These are phyloP conservation scores for Trichosporon sp. DNA, from an alignment of 1,284 basidiomycete species.

Conservation along the genomic window DNA sequence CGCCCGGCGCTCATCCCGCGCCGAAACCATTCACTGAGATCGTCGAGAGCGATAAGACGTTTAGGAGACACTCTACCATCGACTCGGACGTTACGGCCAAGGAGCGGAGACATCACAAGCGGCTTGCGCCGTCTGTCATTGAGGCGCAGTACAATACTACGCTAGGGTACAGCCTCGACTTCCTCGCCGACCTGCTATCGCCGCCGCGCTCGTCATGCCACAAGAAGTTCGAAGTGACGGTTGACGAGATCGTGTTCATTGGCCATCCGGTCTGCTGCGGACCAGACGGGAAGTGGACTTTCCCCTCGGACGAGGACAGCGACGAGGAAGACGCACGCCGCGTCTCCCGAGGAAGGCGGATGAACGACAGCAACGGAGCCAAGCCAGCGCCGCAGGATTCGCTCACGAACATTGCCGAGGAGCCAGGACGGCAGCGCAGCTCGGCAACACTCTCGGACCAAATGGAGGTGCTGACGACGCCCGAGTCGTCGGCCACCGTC, in stretches of 20 bases:
- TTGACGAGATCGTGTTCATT: conserved; percentile 90
- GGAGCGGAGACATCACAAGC: neutral
- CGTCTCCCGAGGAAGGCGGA: conserved; percentile 13
- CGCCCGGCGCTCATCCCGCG: neutral
- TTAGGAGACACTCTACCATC: conserved; percentile 4
- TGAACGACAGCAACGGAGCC: conserved; percentile 6
- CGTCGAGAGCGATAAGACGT: conserved; percentile 10
- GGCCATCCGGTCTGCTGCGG: conserved; percentile 87
- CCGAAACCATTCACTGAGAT: conserved; percentile 11
- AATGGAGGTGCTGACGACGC: neutral
- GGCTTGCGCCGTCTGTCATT: conserved; percentile 4
- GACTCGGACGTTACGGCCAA: conserved; percentile 7
- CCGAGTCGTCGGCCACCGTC: neutral
- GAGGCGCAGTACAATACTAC: conserved; percentile 37
- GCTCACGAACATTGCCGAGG: conserved; percentile 9
- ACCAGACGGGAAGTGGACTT: conserved; percentile 62
- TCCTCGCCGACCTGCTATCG: conserved; percentile 74
- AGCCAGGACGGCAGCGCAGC: conserved; percentile 1
- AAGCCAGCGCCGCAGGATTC: neutral
- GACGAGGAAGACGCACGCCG: conserved; percentile 18
- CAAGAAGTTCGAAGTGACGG: conserved; percentile 85
- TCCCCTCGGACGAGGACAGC: conserved; percentile 24
- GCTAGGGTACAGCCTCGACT: conserved; percentile 73
- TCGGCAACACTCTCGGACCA: neutral
- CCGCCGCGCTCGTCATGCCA: conserved; percentile 78